These are phyloP conservation scores for Tuber borchii DNA, from an alignment of 495 filamentous ascomycete species.

Conservation along the genomic window DNA sequence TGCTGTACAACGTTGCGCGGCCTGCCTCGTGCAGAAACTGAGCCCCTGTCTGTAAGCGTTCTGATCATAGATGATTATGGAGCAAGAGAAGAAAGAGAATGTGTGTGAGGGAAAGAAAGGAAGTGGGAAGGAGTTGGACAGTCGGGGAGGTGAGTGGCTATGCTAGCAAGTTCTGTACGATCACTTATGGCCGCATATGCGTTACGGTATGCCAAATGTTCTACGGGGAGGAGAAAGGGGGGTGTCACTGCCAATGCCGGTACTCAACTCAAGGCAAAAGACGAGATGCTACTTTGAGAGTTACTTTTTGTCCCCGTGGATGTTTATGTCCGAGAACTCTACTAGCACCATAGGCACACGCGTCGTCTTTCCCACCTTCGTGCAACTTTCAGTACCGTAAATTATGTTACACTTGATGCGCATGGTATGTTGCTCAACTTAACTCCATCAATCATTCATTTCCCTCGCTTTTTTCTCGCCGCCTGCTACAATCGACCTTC, in stretches of 20 bases:
- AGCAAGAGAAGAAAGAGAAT: not conserved
- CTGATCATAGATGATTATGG: not conserved
- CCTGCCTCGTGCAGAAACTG: constrained; percentile 14
- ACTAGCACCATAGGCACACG: constrained; percentile 14
- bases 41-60: constrained; percentile 12
- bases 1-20: constrained; percentile 25
- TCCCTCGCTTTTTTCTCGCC: not conserved
- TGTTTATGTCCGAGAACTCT: constrained; percentile 15
- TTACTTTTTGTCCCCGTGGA: constrained; percentile 1
- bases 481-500: not conserved
- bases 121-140: not conserved
- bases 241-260: constrained; percentile 9
- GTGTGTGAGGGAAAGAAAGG: no score
- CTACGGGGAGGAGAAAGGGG: not conserved
- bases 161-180: not conserved
- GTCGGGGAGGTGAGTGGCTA: not conserved
- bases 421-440: constrained; percentile 16
- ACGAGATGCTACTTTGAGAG: not conserved
- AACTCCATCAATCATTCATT: not conserved
- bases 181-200: constrained; percentile 8
- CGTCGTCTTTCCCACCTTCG: constrained; percentile 25
- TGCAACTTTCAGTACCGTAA: constrained; percentile 16
- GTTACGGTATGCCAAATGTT: constrained; percentile 8
- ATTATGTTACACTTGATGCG: constrained; percentile 8
- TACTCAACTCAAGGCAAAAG: not conserved